phyloP scores from a whole-genome alignment of 2,329 filamentous ascomycete genomes.

The Clonostachys solani region DNA sequence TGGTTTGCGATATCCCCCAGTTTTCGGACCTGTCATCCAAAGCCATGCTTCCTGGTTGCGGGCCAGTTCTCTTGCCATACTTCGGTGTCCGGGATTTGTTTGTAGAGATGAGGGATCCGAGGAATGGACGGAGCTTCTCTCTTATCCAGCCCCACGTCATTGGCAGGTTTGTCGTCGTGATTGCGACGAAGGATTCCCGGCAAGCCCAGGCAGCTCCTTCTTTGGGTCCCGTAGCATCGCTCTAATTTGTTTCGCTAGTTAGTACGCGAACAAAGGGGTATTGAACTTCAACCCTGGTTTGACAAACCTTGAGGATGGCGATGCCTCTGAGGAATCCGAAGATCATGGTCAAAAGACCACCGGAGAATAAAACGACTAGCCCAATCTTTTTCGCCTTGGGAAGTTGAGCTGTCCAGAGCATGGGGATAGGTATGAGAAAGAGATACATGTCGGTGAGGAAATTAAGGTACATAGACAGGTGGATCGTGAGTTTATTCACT shows the following conservation, averaged over 20 bases:
- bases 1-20: too few species aligned
- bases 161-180: constrained; percentile 29
- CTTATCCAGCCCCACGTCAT: constrained; percentile 18
- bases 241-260: background rate
- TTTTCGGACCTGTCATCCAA: too few species aligned
- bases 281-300: background rate
- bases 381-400: constrained; percentile 43
- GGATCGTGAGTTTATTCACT: constrained; percentile 29
- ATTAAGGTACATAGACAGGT: constrained; percentile 27
- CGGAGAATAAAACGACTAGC: constrained; percentile 48
- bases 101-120: constrained; percentile 14
- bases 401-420: constrained; percentile 49
- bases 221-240: constrained; percentile 5
- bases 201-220: constrained; percentile 6
- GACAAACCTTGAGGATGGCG: constrained; percentile 24
- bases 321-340: constrained; percentile 49
- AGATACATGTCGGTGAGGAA: constrained; percentile 33
- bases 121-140: constrained; percentile 13
- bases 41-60: too few species aligned
- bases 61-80: too few species aligned
- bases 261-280: too few species aligned
- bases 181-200: constrained; percentile 26
- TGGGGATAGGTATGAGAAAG: constrained; percentile 34
- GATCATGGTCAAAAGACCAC: constrained; percentile 50
- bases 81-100: background rate